These are phyloP conservation scores for Mycosphaerella sp. DNA, from an alignment of 2,329 filamentous ascomycete species.

Conservation along the genomic window DNA sequence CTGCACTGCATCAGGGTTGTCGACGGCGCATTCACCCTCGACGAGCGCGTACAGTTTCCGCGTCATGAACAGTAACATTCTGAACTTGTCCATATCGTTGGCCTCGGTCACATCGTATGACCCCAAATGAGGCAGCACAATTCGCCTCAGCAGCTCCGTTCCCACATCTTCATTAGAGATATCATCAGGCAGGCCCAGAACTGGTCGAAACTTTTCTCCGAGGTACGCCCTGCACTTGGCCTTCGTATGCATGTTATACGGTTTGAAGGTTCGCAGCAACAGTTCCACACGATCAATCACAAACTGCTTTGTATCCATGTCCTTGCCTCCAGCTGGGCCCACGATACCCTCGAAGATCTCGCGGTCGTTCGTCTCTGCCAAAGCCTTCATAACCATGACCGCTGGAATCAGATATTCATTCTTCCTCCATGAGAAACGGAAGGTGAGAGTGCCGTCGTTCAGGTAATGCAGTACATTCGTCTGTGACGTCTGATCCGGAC, in stretches of 20 bases:
- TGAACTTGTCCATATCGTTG: conserved; percentile 88
- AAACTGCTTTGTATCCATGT: conserved; percentile 75
- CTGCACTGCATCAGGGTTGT: conserved; percentile 94
- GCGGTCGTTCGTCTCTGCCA: conserved; percentile 91
- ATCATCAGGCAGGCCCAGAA: conserved; percentile 75
- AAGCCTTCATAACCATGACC: conserved; percentile 92
- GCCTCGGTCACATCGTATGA: conserved; percentile 74
- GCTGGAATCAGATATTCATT: conserved; percentile 93
- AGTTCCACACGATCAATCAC: conserved; percentile 91
- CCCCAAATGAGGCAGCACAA: conserved; percentile 87
- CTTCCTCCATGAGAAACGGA: conserved; percentile 97
- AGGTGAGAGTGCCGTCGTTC: conserved; percentile 90
- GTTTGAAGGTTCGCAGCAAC: conserved; percentile 86
- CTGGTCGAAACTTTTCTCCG: conserved; percentile 83
- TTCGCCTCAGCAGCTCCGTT: conserved; percentile 79
- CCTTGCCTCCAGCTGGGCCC: conserved; percentile 67
- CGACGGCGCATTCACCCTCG: conserved; percentile 82
- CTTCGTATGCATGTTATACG: conserved; percentile 75
- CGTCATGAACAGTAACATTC: conserved; percentile 90
- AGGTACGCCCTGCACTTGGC: conserved; percentile 78
- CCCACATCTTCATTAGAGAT: conserved; percentile 85
- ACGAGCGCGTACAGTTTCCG: conserved; percentile 90
- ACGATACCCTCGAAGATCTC: conserved; percentile 95
- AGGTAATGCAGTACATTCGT: conserved; percentile 97
- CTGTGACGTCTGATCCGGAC: conserved; percentile 96